These are phyloP conservation scores for Cryptosporidium ryanae DNA, from an alignment of 169 alveolate species.

Conservation along the genomic window DNA sequence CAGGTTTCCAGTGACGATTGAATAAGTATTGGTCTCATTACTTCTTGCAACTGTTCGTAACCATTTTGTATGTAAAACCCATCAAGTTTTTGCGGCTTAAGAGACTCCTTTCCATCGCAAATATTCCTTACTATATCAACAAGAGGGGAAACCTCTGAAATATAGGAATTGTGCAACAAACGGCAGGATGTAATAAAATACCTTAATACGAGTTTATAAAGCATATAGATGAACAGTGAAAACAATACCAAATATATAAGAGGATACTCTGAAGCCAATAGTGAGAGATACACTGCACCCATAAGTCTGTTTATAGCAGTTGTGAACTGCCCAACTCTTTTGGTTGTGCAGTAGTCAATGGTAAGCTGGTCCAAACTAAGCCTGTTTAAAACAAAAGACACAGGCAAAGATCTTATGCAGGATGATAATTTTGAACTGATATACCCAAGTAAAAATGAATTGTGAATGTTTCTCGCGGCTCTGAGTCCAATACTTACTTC, in stretches of 20 bases:
- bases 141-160: constrained; percentile 50
- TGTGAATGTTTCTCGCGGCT: constrained; percentile 60
- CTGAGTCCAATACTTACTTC: constrained; percentile 59
- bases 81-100: constrained; percentile 51
- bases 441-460: constrained; percentile 66
- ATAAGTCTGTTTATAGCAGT: constrained; percentile 61
- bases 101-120: constrained; percentile 70
- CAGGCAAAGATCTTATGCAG: constrained; percentile 58
- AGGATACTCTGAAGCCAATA: constrained; percentile 57
- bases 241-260: constrained; percentile 1
- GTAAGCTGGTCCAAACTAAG: constrained; percentile 55
- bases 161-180: constrained; percentile 48
- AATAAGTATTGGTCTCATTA: constrained; percentile 47
- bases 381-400: constrained; percentile 61
- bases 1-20: constrained; percentile 60
- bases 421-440: constrained; percentile 55
- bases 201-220: constrained; percentile 35
- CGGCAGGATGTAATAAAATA: constrained; percentile 65
- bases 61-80: constrained; percentile 48
- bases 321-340: constrained; percentile 54
- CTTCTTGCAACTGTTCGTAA: constrained; percentile 39
- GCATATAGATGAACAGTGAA: neutral
- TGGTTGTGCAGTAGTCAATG: constrained; percentile 66
- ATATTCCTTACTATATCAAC: constrained; percentile 59
- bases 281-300: constrained; percentile 28